A percentile compares a stretch with the other conserved stretches of the same genome.
These are phyloP conservation scores for Rosa rugosa DNA, from an alignment of 306 rosid genomes.

Conservation along the genomic window DNA sequence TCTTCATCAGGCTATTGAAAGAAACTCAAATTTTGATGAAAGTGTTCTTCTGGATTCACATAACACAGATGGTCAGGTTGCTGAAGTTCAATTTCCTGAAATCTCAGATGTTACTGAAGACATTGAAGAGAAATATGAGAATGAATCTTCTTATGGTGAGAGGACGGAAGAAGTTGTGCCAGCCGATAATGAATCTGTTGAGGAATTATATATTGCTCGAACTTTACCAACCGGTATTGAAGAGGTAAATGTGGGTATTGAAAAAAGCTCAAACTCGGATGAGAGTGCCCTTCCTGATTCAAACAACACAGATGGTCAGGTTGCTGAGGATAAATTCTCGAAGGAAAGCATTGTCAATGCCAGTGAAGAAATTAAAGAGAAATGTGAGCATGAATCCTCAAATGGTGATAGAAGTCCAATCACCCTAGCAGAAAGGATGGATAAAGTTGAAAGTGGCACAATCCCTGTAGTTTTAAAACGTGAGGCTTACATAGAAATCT, in stretches of 20 bases:
- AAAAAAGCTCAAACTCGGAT: not conserved
- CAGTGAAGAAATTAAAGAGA: not conserved
- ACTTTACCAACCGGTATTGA: not conserved
- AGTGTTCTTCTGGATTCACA: not conserved
- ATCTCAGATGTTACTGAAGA: not conserved
- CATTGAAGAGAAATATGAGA: not conserved
- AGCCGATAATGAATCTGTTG: conserved; percentile 5
- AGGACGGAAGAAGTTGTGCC: not conserved
- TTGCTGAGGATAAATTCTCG: not conserved
- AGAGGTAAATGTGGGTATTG: not conserved
- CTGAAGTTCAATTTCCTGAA: not conserved
- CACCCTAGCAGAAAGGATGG: not conserved
- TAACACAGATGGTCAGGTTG: not conserved
- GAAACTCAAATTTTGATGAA: too few species aligned
- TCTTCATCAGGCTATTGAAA: too few species aligned
- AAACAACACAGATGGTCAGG: not conserved
- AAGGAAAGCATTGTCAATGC: not conserved
- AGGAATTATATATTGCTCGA: not conserved
- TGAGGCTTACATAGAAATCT: not conserved
- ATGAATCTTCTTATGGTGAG: not conserved
- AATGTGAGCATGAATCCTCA: not conserved
- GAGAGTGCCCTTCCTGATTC: not conserved
- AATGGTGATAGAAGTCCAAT: not conserved
- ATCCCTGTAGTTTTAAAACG: not conserved
- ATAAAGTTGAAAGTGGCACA: not conserved